phyloP scores from a whole-genome alignment of 1,284 basidiomycete species.

The Rhodotorula mucilaginosa region DNA sequence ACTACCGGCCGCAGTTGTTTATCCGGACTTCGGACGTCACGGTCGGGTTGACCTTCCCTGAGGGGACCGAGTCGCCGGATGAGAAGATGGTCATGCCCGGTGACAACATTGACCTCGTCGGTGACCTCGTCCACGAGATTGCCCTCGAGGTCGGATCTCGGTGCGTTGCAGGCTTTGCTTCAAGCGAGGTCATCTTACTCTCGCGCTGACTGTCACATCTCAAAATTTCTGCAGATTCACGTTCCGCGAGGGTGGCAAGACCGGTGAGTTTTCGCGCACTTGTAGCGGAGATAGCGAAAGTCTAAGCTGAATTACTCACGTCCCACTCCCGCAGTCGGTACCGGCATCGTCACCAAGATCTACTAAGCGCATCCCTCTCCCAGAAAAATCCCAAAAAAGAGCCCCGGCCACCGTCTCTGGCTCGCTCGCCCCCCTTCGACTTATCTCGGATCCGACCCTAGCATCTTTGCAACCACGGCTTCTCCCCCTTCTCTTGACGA shows the following conservation, averaged over 20 bases:
- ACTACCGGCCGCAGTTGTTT: slow-evolving; percentile 96
- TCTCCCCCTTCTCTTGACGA: neutral
- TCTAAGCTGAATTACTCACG: no score
- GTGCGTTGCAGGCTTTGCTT: neutral
- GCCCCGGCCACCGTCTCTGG: neutral
- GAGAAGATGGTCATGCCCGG: slow-evolving; percentile 88
- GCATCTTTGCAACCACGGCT: neutral
- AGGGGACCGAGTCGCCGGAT: slow-evolving; percentile 64
- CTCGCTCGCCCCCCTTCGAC: neutral
- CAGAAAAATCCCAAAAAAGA: neutral
- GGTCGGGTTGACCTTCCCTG: slow-evolving; percentile 79
- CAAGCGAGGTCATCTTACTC: no score
- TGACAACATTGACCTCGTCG: slow-evolving; percentile 93
- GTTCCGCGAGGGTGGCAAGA: slow-evolving; percentile 82
- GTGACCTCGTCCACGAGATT: slow-evolving; percentile 80
- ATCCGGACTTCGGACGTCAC: slow-evolving; percentile 95
- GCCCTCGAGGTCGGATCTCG: slow-evolving; percentile 82
- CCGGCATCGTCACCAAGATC: slow-evolving; percentile 77
- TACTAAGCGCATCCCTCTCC: neutral
- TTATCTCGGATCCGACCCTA: neutral
- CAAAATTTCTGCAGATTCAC: no score
- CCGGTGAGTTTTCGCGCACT: slow-evolving; percentile 20
- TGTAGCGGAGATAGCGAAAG: neutral
- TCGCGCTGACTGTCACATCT: no score
- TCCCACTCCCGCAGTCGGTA: slow-evolving; percentile 71